A percentile compares a stretch with the other conserved stretches of the same genome.
These are phyloP conservation scores for Akanthomyces muscarius DNA, from an alignment of 2,329 filamentous ascomycete species.

Conservation along the genomic window DNA sequence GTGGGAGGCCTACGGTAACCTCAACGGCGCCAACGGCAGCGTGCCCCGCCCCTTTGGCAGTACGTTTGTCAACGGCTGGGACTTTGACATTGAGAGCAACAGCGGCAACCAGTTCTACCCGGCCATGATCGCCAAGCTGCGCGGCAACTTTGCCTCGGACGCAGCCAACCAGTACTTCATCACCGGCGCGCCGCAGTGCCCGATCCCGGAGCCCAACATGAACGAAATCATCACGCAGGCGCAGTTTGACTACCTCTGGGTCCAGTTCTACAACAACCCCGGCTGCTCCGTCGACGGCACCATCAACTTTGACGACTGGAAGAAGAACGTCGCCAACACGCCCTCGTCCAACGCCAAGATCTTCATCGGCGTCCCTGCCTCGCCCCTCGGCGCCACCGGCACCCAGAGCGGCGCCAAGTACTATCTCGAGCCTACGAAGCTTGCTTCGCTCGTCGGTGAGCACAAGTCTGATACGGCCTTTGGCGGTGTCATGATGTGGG, in stretches of 20 bases:
- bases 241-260: slow-evolving; percentile 38
- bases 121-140: slow-evolving; percentile 23
- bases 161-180: slow-evolving; percentile 36
- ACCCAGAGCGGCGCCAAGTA: slow-evolving; percentile 23
- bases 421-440: slow-evolving; percentile 26
- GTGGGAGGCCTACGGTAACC: slow-evolving; percentile 21
- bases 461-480: slow-evolving; percentile 29
- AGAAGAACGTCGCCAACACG: slow-evolving; percentile 24
- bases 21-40: neutral
- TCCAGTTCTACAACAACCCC: slow-evolving; percentile 45
- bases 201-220: slow-evolving; percentile 35
- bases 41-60: slow-evolving; percentile 26
- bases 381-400: slow-evolving; percentile 21
- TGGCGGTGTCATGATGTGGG: slow-evolving; percentile 29
- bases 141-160: slow-evolving; percentile 22
- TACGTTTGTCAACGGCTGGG: slow-evolving; percentile 27
- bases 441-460: slow-evolving; percentile 27
- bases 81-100: slow-evolving; percentile 28
- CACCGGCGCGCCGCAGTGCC: slow-evolving; percentile 42
- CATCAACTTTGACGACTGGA: slow-evolving; percentile 35
- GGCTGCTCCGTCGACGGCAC: slow-evolving; percentile 33
- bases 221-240: slow-evolving; percentile 34
- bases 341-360: slow-evolving; percentile 32
- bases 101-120: slow-evolving; percentile 19
- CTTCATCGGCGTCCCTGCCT: slow-evolving; percentile 32